phyloP scores from a whole-genome alignment of 257 asterid genomes.

The Fraxinus cuspidata region DNA sequence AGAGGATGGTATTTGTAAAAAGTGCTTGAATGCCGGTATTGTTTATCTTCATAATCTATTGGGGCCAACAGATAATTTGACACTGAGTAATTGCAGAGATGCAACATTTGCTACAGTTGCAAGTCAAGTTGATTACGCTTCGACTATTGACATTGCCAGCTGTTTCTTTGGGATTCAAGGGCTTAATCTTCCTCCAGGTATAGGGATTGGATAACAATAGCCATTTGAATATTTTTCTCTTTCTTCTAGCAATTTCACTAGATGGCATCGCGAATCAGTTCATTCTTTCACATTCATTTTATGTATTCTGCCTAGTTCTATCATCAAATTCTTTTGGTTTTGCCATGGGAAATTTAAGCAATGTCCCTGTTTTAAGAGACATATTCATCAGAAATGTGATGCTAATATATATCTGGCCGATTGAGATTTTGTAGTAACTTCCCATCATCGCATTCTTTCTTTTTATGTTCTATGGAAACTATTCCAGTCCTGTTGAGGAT shows the following conservation, averaged over 20 bases:
- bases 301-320: not conserved
- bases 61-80: slow-evolving; percentile 71
- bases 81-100: slow-evolving; percentile 91
- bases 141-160: slow-evolving; percentile 62
- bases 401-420: not conserved
- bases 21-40: slow-evolving; percentile 80
- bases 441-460: not conserved
- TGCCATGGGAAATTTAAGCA: not conserved
- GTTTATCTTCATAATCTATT: slow-evolving; percentile 72
- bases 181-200: slow-evolving; percentile 62
- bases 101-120: slow-evolving; percentile 84
- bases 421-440: not conserved
- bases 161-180: slow-evolving; percentile 89
- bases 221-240: not conserved
- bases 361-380: not conserved
- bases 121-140: slow-evolving; percentile 65
- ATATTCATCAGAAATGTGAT: slow-evolving; percentile 1
- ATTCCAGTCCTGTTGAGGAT: not conserved
- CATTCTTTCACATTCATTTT: not conserved
- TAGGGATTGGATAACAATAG: not conserved
- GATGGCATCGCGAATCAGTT: not conserved
- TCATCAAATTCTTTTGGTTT: not conserved
- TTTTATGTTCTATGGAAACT: not conserved
- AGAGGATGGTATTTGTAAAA: slow-evolving; percentile 55
- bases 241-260: not conserved